Base-by-base conservation (phyloP, 192 early-diverging fungal genomes). In the Linderina pennispora region DNA sequence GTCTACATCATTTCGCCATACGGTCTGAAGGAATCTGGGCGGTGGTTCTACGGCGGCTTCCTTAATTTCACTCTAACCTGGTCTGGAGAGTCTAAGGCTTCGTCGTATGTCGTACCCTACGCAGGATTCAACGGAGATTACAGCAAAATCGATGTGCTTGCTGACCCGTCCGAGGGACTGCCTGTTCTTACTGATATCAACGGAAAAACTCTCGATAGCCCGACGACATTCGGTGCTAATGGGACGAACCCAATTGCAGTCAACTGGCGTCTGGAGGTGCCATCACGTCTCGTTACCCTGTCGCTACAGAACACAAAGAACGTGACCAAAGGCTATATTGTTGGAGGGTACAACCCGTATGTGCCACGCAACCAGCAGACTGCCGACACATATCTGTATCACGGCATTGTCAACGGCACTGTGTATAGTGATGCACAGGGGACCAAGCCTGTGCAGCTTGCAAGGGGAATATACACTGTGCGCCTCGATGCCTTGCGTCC, bases 1-100 rank as follows among this genome's bases (percentile, higher is more conserved):
- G 60, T 67, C 13, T 32, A 37, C 19, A 55, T 77, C 19, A 40
- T 58, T 10, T 50, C 55, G 10, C 75, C 75, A 1, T 21, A 23
- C 4, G 64, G 51, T 3, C 46, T 77, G 11, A 37, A 40, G 16
- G 58, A 73, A 16, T 49, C 40, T 1, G 67, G 62, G 10, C 36
- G 38, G 9, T 73, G 69, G 69, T 67, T 65, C 48, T 77, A 73
- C 31, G 60, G 75, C 25, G 75, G 75, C 3, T 61, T 59, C 10
- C 17, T 73, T 33, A 41, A 60, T 9, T 51, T 73, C 37, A 58
- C 36, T 20, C 36, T 64, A 13, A 50, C 48, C 20, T 65, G 55
- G 61, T 46, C 56, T 3, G 36, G 37, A 7, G 62, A 58, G n/a
- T 6, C 32, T 11, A 31, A 11, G 28, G 13, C 33, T 0, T 18